A percentile compares a stretch with the other conserved stretches of the same genome.
Evolutionary conservation across 345 rosid genomes (phyloP).

Genomic region (Zanthoxylum bungeanum): DNA sequence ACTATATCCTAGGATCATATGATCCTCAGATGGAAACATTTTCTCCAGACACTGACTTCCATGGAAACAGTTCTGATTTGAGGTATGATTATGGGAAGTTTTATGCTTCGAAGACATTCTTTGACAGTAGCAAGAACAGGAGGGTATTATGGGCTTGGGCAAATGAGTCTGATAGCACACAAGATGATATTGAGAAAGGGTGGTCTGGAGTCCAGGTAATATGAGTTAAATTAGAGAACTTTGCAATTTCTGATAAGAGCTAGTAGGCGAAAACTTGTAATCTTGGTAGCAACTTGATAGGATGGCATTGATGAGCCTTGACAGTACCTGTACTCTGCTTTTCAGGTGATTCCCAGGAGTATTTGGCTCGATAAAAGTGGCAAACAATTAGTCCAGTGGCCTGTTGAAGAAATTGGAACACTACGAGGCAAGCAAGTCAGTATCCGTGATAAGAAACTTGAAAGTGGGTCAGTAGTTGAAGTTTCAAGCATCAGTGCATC

Average conservation of each 20-base stretch:
- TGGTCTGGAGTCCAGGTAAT: conserved; percentile 73
- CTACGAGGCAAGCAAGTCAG: conserved; percentile 33
- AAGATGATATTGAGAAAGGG: conserved; percentile 54
- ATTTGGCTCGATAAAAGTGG: conserved; percentile 53
- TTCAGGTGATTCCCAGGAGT: conserved; percentile 58
- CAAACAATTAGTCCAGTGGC: conserved; percentile 62
- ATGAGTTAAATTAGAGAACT: background rate
- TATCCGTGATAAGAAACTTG: conserved; percentile 18
- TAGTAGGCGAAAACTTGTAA: background rate
- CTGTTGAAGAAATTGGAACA: conserved; percentile 52
- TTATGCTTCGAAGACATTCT: conserved; percentile 67
- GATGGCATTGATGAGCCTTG: background rate
- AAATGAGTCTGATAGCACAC: conserved; percentile 47
- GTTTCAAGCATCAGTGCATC: conserved; percentile 48
- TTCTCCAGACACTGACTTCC: conserved; percentile 33
- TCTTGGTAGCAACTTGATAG: background rate
- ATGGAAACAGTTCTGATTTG: conserved; percentile 39
- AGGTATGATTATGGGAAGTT: conserved; percentile 64
- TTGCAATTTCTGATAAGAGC: background rate
- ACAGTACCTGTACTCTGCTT: conserved; percentile 2
- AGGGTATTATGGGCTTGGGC: conserved; percentile 68
- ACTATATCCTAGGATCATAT: conserved; percentile 54
- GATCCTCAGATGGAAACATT: conserved; percentile 36
- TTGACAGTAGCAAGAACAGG: conserved; percentile 48
- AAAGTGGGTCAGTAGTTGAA: conserved; percentile 36